Conservation (phyloP, 257 asterid species). For the Solanum sparsipilum region DNA sequence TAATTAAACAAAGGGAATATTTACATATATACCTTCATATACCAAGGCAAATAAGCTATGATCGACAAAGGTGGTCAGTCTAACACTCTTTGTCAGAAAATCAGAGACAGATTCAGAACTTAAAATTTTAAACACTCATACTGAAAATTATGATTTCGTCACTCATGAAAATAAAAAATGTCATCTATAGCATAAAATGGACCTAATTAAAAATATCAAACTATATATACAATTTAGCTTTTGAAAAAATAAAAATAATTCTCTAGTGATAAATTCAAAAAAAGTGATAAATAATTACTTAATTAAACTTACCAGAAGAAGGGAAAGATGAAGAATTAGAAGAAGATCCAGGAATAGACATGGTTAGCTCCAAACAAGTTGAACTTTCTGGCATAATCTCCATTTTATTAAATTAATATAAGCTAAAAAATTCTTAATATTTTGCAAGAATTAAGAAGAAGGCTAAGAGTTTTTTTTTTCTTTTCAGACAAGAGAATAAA, state of each 20-base stretch:
- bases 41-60: background rate
- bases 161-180: background rate
- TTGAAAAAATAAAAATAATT: background rate
- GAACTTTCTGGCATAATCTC: constrained; percentile 20
- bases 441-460: background rate
- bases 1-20: background rate
- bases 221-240: background rate
- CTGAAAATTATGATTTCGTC: background rate
- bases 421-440: background rate
- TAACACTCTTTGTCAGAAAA: background rate
- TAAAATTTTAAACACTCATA: background rate
- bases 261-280: background rate
- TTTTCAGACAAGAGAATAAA: constrained; percentile 16
- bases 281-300: too few relatives aligned
- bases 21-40: background rate
- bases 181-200: background rate
- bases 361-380: constrained; percentile 47
- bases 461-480: background rate
- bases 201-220: background rate
- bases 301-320: constrained; percentile 36
- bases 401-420: constrained; percentile 12
- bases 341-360: constrained; percentile 54
- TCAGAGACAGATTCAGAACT: background rate
- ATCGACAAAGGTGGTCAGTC: background rate
- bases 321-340: constrained; percentile 33